These are phyloP conservation scores for Orbilia javanica DNA, from an alignment of 2,329 filamentous ascomycete species.

Conservation along the genomic window DNA sequence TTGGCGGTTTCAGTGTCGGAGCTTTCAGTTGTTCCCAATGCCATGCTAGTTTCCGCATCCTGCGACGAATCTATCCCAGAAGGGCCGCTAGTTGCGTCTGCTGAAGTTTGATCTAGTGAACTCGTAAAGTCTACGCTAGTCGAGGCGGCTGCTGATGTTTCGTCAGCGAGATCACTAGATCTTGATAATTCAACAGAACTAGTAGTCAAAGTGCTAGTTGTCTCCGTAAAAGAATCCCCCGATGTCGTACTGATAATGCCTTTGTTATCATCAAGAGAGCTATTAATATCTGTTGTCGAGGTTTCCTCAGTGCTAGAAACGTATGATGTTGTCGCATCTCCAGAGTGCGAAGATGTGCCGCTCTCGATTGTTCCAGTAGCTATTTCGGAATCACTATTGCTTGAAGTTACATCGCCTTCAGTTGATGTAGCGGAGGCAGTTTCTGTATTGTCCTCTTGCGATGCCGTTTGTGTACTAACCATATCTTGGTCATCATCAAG, in stretches of 20 bases:
- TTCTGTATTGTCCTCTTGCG: too few species aligned
- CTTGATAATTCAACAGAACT: neutral
- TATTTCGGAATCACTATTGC: too few species aligned
- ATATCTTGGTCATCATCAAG: neutral
- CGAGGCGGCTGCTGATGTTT: neutral
- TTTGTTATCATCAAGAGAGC: slow-evolving; percentile 5
- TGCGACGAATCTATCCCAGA: neutral
- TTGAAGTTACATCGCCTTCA: too few species aligned
- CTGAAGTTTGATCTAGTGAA: neutral
- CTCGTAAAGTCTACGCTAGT: neutral
- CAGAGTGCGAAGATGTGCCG: neutral
- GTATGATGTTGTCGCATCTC: neutral
- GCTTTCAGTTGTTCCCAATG: neutral
- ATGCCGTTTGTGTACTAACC: neutral
- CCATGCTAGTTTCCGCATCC: neutral
- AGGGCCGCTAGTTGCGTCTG: neutral
- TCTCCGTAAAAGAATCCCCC: neutral
- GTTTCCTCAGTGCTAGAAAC: neutral
- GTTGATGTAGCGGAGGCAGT: too few species aligned
- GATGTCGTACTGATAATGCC: slow-evolving; percentile 10
- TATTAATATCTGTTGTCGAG: neutral
- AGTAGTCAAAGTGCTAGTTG: neutral
- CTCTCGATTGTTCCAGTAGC: too few species aligned
- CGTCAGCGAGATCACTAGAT: neutral
- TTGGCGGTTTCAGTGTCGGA: neutral